A percentile compares a stretch with the other conserved stretches of the same genome.
These are phyloP conservation scores for Kalanchoe fedtschenkoi DNA, from an alignment of 164 flowering plant genomes.

Conservation along the genomic window DNA sequence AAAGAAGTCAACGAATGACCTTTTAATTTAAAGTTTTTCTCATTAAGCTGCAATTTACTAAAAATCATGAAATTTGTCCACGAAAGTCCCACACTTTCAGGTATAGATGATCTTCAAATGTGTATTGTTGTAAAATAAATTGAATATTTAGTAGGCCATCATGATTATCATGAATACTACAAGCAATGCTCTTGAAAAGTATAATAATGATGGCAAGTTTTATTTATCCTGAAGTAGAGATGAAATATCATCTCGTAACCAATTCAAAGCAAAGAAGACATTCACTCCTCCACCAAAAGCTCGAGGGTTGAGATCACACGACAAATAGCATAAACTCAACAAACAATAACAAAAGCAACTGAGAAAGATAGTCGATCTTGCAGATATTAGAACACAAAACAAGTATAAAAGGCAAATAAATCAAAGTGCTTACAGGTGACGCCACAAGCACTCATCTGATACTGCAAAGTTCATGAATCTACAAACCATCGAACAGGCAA, in stretches of 20 bases:
- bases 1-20: too few relatives aligned
- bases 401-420: not conserved
- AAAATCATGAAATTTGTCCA: too few relatives aligned
- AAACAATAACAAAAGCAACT: not conserved
- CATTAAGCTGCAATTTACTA: too few relatives aligned
- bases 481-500: slow-evolving; percentile 74
- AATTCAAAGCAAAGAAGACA: not conserved
- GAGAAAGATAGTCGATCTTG: not conserved
- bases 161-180: too few relatives aligned
- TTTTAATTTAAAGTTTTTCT: too few relatives aligned
- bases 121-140: too few relatives aligned
- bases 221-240: too few relatives aligned
- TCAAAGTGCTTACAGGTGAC: slow-evolving; percentile 61
- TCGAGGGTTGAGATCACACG: not conserved
- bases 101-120: too few relatives aligned
- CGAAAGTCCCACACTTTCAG: too few relatives aligned
- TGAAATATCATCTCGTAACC: too few relatives aligned
- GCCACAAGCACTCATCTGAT: slow-evolving; percentile 87
- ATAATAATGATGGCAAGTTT: not conserved
- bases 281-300: not conserved
- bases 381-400: not conserved
- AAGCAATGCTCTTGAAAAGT: too few relatives aligned
- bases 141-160: too few relatives aligned
- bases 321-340: not conserved
- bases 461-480: slow-evolving; percentile 60